Conservation (phyloP, 257 asterid species). For the Fraxinus anomala region DNA sequence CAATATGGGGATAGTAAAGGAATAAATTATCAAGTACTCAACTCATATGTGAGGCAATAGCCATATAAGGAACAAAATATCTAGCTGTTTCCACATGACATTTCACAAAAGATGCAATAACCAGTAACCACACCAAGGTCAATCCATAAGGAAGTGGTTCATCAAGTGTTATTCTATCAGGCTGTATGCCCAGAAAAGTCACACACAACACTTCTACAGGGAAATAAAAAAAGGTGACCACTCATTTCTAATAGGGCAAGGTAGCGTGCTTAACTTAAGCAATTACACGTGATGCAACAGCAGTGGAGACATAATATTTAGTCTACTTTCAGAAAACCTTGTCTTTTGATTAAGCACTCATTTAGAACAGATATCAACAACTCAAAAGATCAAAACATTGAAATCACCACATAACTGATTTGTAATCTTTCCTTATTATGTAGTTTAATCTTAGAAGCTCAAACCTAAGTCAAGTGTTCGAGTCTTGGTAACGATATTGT, state of each 20-base stretch:
- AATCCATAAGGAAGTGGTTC: neutral
- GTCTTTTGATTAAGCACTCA: conserved; percentile 19
- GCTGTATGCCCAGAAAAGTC: conserved; percentile 2
- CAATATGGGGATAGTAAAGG: neutral
- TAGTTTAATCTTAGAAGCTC: conserved; percentile 57
- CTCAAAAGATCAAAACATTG: conserved; percentile 24
- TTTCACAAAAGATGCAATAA: conserved; percentile 1
- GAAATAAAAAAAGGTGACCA: neutral
- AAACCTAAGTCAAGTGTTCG: conserved; percentile 80
- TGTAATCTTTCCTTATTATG: conserved; percentile 39
- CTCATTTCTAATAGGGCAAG: conserved; percentile 17
- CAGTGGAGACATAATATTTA: conserved; percentile 22
- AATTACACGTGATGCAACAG: conserved; percentile 8
- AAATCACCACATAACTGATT: conserved; percentile 19
- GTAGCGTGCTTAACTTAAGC: conserved; percentile 15
- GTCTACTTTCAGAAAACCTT: conserved; percentile 7
- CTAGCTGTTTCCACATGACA: conserved; percentile 11
- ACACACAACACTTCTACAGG: neutral
- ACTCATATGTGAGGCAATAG: neutral
- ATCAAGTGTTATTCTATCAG: conserved; percentile 13
- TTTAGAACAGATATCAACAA: conserved; percentile 8
- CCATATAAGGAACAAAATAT: neutral
- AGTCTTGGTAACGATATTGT: conserved; percentile 67
- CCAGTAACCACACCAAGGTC: neutral
- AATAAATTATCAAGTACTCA: neutral